phyloP scores from a whole-genome alignment of 1,284 basidiomycete species.

The Golubevia sp. region DNA sequence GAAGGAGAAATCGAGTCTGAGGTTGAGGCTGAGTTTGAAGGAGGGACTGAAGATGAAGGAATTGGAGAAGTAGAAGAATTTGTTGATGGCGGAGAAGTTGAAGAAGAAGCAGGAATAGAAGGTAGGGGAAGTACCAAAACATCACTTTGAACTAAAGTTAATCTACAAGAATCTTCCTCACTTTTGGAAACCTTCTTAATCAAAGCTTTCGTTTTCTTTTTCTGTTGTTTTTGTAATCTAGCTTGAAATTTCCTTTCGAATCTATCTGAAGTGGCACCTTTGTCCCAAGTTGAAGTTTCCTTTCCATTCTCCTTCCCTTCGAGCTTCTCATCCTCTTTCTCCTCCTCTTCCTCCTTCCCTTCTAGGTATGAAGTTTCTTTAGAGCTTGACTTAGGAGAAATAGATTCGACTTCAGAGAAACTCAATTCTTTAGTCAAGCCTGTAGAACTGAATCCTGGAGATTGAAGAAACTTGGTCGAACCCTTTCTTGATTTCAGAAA shows the following conservation, averaged over 20 bases:
- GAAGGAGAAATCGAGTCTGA: too few relatives aligned
- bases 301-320: conserved; percentile 3
- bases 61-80: too few relatives aligned
- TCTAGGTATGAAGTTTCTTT: neutral
- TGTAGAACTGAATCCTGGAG: conserved; percentile 11
- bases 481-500: conserved; percentile 13
- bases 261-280: conserved; percentile 28
- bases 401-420: neutral
- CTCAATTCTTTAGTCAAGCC: neutral
- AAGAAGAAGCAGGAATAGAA: neutral
- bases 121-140: conserved; percentile 36
- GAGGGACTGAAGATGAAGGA: too few relatives aligned
- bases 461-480: conserved; percentile 23
- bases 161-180: conserved; percentile 2
- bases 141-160: conserved; percentile 39
- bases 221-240: conserved; percentile 7
- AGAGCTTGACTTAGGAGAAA: neutral
- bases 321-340: neutral
- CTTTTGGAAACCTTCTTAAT: neutral
- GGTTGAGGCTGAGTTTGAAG: too few relatives aligned
- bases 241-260: conserved; percentile 27
- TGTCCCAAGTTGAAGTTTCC: conserved; percentile 18
- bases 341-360: conserved; percentile 1
- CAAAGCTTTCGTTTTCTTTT: neutral
- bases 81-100: too few relatives aligned